Conservation (phyloP, 208 protist genomes). For the Crithidia sp. region DNA sequence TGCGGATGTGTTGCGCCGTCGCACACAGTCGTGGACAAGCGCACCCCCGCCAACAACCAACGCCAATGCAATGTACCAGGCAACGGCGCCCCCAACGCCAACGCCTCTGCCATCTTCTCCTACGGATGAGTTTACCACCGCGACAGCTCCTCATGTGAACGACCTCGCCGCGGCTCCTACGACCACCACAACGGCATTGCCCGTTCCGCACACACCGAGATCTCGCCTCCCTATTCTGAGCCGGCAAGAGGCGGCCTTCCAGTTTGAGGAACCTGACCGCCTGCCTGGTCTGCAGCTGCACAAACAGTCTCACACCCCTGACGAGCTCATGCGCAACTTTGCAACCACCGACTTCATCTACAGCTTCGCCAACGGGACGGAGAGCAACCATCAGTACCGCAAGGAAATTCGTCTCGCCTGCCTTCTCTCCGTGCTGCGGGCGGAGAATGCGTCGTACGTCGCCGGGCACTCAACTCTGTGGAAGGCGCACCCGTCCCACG, state of each 20-base stretch:
- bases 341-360: constrained; percentile 92
- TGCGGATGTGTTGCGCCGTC: background rate
- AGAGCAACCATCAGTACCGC: constrained; percentile 68
- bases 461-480: background rate
- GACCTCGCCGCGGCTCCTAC: background rate
- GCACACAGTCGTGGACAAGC: background rate
- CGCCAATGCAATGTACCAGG: too few relatives aligned
- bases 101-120: background rate
- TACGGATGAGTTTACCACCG: background rate
- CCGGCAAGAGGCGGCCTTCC: background rate
- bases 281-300: constrained; percentile 28
- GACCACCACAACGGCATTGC: background rate
- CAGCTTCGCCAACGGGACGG: constrained; percentile 96
- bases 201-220: background rate
- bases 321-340: constrained; percentile 33
- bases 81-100: background rate
- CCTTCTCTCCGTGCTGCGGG: background rate
- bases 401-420: constrained; percentile 9
- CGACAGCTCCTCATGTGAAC: too few relatives aligned
- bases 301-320: constrained; percentile 30
- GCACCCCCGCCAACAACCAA: background rate
- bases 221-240: background rate
- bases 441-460: background rate
- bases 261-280: background rate
- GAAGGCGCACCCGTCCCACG: background rate